Percentiles rank a stretch among this genome's conserved stretches.
Conservation (phyloP, 208 protist species). For the Leishmania tropica region DNA sequence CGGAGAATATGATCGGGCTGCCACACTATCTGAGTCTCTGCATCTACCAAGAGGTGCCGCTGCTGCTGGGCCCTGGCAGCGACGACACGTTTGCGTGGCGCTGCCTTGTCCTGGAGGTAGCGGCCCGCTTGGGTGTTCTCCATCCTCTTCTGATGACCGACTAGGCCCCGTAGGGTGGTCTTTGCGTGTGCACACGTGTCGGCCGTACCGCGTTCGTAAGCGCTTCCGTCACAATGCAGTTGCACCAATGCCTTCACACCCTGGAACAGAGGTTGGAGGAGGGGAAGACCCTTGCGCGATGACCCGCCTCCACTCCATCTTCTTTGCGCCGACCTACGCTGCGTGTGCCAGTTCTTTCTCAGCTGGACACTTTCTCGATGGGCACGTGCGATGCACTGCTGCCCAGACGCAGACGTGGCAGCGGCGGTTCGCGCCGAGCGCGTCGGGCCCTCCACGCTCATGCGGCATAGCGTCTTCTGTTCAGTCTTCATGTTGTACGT, state of each 20-base stretch:
- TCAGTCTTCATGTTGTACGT: background rate
- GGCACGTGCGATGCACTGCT: too few species aligned
- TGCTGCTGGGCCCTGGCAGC: constrained; percentile 37
- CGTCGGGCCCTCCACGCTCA: background rate
- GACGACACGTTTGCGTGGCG: constrained; percentile 48
- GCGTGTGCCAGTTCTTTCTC: background rate
- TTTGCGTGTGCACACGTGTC: too few species aligned
- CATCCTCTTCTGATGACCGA: constrained; percentile 49
- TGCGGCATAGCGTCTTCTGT: background rate
- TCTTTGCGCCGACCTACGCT: background rate
- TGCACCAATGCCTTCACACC: background rate
- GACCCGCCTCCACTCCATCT: background rate
- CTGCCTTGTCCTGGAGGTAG: constrained; percentile 52
- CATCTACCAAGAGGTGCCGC: constrained; percentile 57
- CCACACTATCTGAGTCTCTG: constrained; percentile 52
- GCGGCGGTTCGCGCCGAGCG: background rate
- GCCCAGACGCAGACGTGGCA: background rate
- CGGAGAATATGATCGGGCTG: constrained; percentile 53
- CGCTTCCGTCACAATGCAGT: background rate
- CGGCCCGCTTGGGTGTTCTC: constrained; percentile 51
- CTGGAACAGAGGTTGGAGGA: background rate
- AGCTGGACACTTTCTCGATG: background rate
- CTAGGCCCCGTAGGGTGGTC: background rate
- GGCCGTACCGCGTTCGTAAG: background rate
- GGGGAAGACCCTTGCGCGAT: background rate